A percentile compares a stretch with the other conserved stretches of the same genome.
These are phyloP conservation scores for Dryas drummondii DNA, from an alignment of 306 rosid genomes.

Conservation along the genomic window DNA sequence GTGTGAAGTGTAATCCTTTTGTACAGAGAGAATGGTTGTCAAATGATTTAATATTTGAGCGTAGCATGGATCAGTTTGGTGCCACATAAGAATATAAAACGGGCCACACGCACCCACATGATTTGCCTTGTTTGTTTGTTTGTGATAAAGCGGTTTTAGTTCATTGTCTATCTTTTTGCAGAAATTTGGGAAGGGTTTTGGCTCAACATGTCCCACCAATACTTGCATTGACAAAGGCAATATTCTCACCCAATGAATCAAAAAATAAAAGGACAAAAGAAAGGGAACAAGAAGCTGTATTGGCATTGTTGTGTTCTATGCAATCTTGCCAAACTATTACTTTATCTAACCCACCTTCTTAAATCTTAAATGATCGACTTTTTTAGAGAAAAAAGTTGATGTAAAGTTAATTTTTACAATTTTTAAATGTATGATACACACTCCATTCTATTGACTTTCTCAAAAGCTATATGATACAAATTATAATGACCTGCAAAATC, in stretches of 20 bases:
- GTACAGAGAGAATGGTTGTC: not conserved
- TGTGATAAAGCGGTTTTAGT: not conserved
- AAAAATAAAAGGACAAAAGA: conserved; percentile 1
- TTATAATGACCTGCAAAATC: no score
- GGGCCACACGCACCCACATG: conserved; percentile 15
- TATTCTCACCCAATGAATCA: conserved; percentile 7
- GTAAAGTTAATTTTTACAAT: not conserved
- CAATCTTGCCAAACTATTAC: conserved; percentile 20
- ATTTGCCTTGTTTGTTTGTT: conserved; percentile 24
- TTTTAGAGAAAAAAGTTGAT: not conserved
- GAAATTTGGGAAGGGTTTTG: conserved; percentile 5
- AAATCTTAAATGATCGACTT: not conserved
- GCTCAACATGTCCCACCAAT: conserved; percentile 14
- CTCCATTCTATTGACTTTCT: no score
- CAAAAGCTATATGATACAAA: no score
- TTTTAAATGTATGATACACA: not conserved
- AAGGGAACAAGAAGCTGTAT: not conserved
- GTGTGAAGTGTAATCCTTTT: no score
- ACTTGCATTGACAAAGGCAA: not conserved
- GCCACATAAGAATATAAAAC: not conserved
- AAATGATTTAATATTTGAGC: conserved; percentile 1
- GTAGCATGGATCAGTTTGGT: not conserved
- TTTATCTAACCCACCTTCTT: not conserved
- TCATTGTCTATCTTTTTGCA: conserved; percentile 14
- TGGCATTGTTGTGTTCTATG: conserved; percentile 2